phyloP scores from a whole-genome alignment of 2,329 filamentous ascomycete species.

The Arthrobotrys conoides region DNA sequence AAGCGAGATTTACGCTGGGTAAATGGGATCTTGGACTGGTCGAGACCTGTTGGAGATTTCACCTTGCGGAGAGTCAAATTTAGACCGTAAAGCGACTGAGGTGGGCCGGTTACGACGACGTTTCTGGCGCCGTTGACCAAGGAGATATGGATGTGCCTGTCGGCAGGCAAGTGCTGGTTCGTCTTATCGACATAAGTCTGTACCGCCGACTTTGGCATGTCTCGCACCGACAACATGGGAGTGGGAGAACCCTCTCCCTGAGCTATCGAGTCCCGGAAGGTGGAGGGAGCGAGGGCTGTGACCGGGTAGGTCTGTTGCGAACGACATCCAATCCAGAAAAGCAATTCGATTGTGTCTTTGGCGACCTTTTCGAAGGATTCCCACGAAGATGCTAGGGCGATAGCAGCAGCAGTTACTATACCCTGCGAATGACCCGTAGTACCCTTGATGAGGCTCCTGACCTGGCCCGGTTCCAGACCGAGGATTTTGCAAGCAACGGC shows the following conservation, averaged over 20 bases:
- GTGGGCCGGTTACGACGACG: conserved; percentile 95
- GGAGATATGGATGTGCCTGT: conserved; percentile 94
- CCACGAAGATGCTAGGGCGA: conserved; percentile 92
- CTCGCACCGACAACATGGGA: conserved; percentile 97
- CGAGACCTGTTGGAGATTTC: conserved; percentile 96
- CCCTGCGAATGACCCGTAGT: conserved; percentile 97
- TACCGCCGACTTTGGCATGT: conserved; percentile 87
- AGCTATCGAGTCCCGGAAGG: conserved; percentile 92
- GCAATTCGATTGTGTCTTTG: conserved; percentile 85
- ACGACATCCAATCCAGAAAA: conserved; percentile 98
- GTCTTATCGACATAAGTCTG: conserved; percentile 97
- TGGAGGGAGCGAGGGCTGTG: conserved; percentile 90
- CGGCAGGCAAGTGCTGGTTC: conserved; percentile 92
- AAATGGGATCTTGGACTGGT: conserved; percentile 93
- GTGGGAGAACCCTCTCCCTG: conserved; percentile 95
- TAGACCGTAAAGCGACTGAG: conserved; percentile 94
- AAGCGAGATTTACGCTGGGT: conserved; percentile 97
- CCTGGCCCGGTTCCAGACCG: conserved; percentile 87
- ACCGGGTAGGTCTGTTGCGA: conserved; percentile 97
- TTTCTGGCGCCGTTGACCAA: conserved; percentile 97
- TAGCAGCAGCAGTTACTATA: conserved; percentile 91
- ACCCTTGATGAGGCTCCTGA: conserved; percentile 86
- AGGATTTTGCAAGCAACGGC: conserved; percentile 92
- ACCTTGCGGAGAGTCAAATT: conserved; percentile 96
- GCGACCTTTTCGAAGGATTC: conserved; percentile 87